These are phyloP conservation scores for Penicillium sumatraense DNA, from an alignment of 2,329 filamentous ascomycete genomes.

Conservation along the genomic window DNA sequence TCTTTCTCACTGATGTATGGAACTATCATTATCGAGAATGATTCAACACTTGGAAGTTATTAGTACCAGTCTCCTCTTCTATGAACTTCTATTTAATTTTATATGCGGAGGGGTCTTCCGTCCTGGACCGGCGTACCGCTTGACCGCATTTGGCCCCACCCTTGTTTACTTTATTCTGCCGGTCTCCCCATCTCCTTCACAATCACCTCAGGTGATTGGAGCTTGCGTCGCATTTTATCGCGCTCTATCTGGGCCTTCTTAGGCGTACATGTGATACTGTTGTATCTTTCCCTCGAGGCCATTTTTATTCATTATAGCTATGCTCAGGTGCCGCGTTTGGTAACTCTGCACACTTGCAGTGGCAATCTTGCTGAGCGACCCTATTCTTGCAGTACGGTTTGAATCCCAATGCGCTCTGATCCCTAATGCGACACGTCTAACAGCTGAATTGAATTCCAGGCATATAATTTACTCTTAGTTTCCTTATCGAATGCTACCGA, in stretches of 20 bases:
- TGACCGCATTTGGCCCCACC: slow-evolving; percentile 27
- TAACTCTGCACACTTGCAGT: slow-evolving; percentile 19
- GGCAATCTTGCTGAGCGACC: not conserved
- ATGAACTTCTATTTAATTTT: too few relatives aligned
- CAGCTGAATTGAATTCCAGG: not conserved
- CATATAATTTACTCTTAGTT: slow-evolving; percentile 9
- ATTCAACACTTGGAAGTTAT: too few relatives aligned
- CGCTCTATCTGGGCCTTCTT: slow-evolving; percentile 3
- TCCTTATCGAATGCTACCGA: slow-evolving; percentile 18
- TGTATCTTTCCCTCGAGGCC: slow-evolving; percentile 7
- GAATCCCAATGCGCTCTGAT: not conserved
- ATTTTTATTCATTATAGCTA: not conserved
- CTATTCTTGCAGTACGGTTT: slow-evolving; percentile 14
- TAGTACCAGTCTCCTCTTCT: too few relatives aligned
- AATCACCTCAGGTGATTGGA: too few relatives aligned
- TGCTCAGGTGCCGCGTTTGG: slow-evolving; percentile 8
- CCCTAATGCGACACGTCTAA: slow-evolving; percentile 5
- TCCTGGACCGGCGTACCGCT: too few relatives aligned
- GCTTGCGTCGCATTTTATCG: slow-evolving; percentile 11
- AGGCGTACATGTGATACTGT: slow-evolving; percentile 7
- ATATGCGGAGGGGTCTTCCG: too few relatives aligned
- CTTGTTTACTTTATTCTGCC: slow-evolving; percentile 34
- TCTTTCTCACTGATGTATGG: too few relatives aligned
- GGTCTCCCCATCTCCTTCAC: slow-evolving; percentile 7
- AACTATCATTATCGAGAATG: too few relatives aligned